A percentile compares a stretch with the other conserved stretches of the same genome.
These are phyloP conservation scores for Neurospora sp. DNA, from an alignment of 495 filamentous ascomycete species.

Conservation along the genomic window DNA sequence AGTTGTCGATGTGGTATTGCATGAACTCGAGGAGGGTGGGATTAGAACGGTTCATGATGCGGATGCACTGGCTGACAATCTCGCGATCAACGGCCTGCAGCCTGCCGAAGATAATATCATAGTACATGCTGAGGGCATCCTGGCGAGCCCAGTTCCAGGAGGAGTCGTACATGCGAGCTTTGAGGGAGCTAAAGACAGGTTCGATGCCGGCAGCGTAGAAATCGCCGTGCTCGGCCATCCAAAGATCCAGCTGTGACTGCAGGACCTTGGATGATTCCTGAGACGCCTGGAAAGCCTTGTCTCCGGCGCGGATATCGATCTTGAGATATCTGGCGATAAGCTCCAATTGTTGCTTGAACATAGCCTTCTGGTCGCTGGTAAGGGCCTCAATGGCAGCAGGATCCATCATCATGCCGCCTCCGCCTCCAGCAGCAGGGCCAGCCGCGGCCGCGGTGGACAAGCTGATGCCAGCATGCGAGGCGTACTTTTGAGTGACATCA, in stretches of 20 bases:
- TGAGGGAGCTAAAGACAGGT: conserved; percentile 83
- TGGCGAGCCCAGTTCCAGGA: conserved; percentile 99
- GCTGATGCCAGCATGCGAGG: conserved; percentile 71
- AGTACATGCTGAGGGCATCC: conserved; percentile 97
- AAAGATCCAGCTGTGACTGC: conserved; percentile 87
- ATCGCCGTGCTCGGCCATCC: conserved; percentile 91
- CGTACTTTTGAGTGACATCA: conserved; percentile 81
- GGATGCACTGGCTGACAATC: conserved; percentile 96
- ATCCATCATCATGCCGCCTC: conserved; percentile 96
- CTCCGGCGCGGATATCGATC: conserved; percentile 87
- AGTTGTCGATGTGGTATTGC: conserved; percentile 99
- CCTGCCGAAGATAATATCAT: conserved; percentile 96
- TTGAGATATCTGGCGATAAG: conserved; percentile 91
- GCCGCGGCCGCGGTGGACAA: conserved; percentile 63
- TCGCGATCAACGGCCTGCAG: conserved; percentile 90
- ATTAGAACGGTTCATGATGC: conserved; percentile 98
- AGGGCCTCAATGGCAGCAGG: conserved; percentile 93
- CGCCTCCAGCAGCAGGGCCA: conserved; percentile 62
- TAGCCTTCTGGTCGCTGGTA: conserved; percentile 85
- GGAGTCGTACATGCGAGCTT: conserved; percentile 94
- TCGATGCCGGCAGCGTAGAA: conserved; percentile 93
- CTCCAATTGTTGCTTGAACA: conserved; percentile 98
- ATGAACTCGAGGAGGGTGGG: conserved; percentile 94
- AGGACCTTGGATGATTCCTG: conserved; percentile 76
- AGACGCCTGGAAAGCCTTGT: conserved; percentile 80